Evolutionary conservation across 345 rosid genomes (phyloP).

Genomic region (Populus deltoides): DNA sequence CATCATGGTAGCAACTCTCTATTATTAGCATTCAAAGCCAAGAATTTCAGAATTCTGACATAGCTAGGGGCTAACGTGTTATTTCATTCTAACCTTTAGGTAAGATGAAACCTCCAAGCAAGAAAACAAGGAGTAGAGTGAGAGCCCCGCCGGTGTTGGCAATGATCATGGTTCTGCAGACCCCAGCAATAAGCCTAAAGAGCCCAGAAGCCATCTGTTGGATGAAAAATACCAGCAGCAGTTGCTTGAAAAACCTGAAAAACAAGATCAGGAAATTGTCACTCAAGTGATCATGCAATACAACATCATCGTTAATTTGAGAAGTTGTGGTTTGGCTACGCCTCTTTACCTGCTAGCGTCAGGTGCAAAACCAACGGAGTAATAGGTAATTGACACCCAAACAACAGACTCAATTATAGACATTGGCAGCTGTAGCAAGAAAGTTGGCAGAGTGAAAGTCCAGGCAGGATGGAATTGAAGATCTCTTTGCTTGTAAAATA

Average conservation of each 20-base stretch:
- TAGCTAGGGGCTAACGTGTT: not conserved
- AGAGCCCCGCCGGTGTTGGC: slow-evolving; percentile 81
- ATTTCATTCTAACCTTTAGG: slow-evolving; percentile 46
- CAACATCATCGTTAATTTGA: not conserved
- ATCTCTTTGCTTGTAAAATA: slow-evolving; percentile 90
- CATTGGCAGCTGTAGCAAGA: slow-evolving; percentile 61
- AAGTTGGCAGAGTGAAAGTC: slow-evolving; percentile 72
- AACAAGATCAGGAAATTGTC: not conserved
- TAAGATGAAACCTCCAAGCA: slow-evolving; percentile 83
- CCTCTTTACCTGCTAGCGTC: slow-evolving; percentile 56
- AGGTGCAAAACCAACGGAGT: slow-evolving; percentile 70
- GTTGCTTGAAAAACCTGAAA: slow-evolving; percentile 80
- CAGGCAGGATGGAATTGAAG: slow-evolving; percentile 79
- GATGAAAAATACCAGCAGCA: slow-evolving; percentile 54
- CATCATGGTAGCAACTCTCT: not conserved
- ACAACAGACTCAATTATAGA: slow-evolving; percentile 65
- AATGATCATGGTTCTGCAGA: slow-evolving; percentile 75
- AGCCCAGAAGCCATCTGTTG: slow-evolving; percentile 86
- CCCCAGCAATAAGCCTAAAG: slow-evolving; percentile 63
- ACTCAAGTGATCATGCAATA: slow-evolving; percentile 2
- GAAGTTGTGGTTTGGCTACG: not conserved
- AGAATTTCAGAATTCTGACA: not conserved
- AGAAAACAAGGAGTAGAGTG: slow-evolving; percentile 59
- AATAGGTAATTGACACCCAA: slow-evolving; percentile 66
- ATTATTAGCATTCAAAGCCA: not conserved